Evolutionary conservation across 257 asterid species (phyloP).

Genomic region (Solanum habrochaites): DNA sequence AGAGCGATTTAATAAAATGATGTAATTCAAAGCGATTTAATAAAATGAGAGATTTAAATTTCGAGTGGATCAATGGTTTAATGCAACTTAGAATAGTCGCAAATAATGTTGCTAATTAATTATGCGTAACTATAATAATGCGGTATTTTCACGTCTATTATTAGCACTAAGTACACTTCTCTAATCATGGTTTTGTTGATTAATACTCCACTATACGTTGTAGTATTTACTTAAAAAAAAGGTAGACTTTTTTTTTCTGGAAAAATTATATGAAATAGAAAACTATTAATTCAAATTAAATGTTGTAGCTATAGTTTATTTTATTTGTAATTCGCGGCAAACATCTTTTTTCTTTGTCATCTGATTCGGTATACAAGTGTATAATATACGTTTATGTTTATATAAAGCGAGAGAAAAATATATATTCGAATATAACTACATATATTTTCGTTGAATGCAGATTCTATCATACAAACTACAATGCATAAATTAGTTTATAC

Average conservation of each 20-base stretch:
- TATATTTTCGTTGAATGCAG: no score
- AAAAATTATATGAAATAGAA: no score
- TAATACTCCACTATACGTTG: not conserved
- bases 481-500: no score
- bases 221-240: not conserved
- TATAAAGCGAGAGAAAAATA: no score
- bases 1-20: fast-evolving
- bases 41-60: not conserved
- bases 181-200: not conserved
- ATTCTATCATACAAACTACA: no score
- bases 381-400: no score
- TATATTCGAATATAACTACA: no score
- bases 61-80: not conserved
- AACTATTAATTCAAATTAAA: no score
- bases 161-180: not conserved
- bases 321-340: no score
- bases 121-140: not conserved
- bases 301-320: no score
- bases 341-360: no score
- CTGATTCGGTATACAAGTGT: no score
- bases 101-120: not conserved
- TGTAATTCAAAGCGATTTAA: fast-evolving
- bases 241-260: not conserved
- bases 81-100: not conserved
- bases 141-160: not conserved